phyloP scores from a whole-genome alignment of 2,329 filamentous ascomycete species.

The Chrysoporthe puriensis region DNA sequence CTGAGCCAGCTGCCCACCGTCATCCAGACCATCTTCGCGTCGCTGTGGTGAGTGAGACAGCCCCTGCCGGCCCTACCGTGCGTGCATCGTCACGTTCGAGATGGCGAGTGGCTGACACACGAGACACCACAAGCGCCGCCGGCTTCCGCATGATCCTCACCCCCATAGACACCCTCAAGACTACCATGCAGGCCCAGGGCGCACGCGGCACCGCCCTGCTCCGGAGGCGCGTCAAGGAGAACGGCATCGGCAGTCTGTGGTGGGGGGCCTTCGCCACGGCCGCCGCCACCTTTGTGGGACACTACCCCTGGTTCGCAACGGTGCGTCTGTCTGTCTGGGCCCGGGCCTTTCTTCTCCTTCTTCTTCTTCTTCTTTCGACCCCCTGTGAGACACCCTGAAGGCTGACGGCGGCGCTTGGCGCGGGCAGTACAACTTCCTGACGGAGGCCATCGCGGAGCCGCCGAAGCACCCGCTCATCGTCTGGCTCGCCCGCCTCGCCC shows the following conservation, averaged over 20 bases:
- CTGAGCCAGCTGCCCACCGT: conserved; percentile 47
- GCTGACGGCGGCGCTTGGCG: neutral
- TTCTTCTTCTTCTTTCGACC: too few species aligned
- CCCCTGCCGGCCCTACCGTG: too few species aligned
- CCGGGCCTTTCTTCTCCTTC: neutral
- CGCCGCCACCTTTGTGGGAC: conserved; percentile 51
- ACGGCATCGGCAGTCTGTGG: conserved; percentile 52
- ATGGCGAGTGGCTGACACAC: neutral
- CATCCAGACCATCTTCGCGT: conserved; percentile 51
- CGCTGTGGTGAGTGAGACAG: conserved; percentile 43
- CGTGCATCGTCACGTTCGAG: neutral
- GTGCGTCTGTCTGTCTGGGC: conserved; percentile 34
- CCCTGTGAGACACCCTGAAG: neutral
- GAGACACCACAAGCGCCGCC: conserved; percentile 42
- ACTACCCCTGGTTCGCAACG: conserved; percentile 56
- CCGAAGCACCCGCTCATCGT: conserved; percentile 43
- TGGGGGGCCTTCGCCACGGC: conserved; percentile 54
- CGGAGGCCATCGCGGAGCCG: conserved; percentile 44
- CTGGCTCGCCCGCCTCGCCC: conserved; percentile 49
- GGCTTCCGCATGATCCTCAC: conserved; percentile 52
- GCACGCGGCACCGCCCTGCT: conserved; percentile 46
- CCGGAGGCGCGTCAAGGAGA: conserved; percentile 47
- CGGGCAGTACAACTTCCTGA: conserved; percentile 48
- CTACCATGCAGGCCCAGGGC: conserved; percentile 53
- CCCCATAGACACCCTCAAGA: conserved; percentile 54